Evolutionary conservation across 352 stramenopile genomes (phyloP), one percentile per base, ranked within the genome.

Genomic region (Phytopythium montanum): DNA sequence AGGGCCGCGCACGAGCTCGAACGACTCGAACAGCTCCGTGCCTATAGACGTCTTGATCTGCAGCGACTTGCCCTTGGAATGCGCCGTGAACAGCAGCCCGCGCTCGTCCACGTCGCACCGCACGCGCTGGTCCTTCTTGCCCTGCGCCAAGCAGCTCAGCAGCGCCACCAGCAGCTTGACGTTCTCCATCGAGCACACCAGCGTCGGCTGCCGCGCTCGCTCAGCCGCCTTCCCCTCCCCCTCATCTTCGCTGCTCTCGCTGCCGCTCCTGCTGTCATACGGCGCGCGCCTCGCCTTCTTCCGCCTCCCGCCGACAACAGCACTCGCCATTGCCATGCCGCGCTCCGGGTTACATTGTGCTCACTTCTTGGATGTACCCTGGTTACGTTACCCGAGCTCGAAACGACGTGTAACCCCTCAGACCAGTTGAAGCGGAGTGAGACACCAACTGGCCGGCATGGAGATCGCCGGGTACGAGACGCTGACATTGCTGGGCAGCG

Each of bases 11-110:
- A 44, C 33, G 12, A 93, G 79, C 49, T 72, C 54, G 71, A 79
- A 95, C 33, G 68, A 71, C 48, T 92, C 83, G 56, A 95, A 95
- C 7, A 95, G 61, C 60, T 92, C 81, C n/a, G 63, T 68, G 12
- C 75, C 69, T 10, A 93, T 75, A 12, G 81, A 90, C 28, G 86
- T 91, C 73, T 93, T 95, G 67, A 95, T 77, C 77, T 95, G 86
- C 28, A 95, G 72, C 60, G 83, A 91, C 60, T 95, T 95, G 50
- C 86, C 83, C 51, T 85, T 87, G n/a, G 85, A 93, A 53, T 93
- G 80, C 28, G 74, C 64, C 5, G 84, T 93, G 62, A 95, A 91
- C 3, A 92, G 67, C 64, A 90, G 54, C 34, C 86, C 83, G 8
- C 65, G 63, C 10, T 36, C 26, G 54, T 95, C 86, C 41, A 88